Evolutionary conservation across 2,329 filamentous ascomycete genomes (phyloP).

Genomic region (Ascochyta clinopodiicola): DNA sequence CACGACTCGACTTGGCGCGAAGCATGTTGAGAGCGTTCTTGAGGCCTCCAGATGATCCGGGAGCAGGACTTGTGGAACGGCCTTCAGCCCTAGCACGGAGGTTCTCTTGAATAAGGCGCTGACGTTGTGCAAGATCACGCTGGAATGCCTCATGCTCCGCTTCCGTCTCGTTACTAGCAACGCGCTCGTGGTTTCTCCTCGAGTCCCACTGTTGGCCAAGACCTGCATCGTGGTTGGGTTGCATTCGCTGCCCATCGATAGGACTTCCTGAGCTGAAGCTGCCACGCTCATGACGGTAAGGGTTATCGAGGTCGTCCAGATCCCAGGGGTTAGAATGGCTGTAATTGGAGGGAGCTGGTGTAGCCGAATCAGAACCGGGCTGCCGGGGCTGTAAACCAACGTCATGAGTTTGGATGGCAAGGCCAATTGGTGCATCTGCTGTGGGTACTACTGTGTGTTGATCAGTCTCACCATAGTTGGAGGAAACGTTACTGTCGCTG

Average conservation of each 20-base stretch:
- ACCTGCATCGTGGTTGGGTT: conserved; percentile 9
- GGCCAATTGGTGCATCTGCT: conserved; percentile 36
- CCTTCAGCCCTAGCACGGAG: conserved; percentile 70
- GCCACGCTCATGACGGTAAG: conserved; percentile 45
- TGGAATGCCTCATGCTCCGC: conserved; percentile 74
- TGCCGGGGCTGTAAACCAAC: conserved; percentile 37
- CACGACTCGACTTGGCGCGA: conserved; percentile 70
- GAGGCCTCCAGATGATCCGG: conserved; percentile 48
- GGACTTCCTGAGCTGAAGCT: conserved; percentile 47
- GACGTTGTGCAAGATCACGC: conserved; percentile 72
- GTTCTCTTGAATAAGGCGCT: conserved; percentile 74
- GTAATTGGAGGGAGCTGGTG: conserved; percentile 56
- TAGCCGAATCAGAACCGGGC: conserved; percentile 45
- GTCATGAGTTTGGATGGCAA: conserved; percentile 46
- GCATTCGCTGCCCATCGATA: conserved; percentile 35
- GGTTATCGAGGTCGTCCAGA: conserved; percentile 57
- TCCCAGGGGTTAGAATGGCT: conserved; percentile 63
- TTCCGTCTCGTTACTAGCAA: conserved; percentile 58
- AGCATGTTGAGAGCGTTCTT: conserved; percentile 69
- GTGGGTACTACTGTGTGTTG: conserved; percentile 39
- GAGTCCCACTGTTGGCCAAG: conserved; percentile 53
- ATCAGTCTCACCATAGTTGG: conserved; percentile 63
- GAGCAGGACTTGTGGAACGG: conserved; percentile 48
- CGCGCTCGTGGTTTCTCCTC: conserved; percentile 54
- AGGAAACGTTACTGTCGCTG: conserved; percentile 80